Conservation (phyloP, 169 alveolate species). For the Eimeria necatrix region DNA sequence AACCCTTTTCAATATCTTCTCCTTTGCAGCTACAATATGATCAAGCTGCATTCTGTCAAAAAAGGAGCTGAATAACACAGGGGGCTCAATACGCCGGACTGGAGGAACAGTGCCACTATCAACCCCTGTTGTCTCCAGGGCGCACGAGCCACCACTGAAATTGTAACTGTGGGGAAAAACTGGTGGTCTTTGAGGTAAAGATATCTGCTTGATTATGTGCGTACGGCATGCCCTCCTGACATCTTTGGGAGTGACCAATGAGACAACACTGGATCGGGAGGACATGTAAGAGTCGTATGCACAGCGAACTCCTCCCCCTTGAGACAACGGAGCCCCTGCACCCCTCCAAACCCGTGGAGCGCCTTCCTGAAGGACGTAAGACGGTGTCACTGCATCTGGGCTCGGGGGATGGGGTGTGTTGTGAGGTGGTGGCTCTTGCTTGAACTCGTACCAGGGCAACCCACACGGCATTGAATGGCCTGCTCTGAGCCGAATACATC, state of each 20-base stretch:
- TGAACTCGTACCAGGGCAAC: conserved; percentile 42
- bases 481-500: conserved; percentile 18
- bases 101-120: conserved; percentile 43
- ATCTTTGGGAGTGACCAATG: conserved; percentile 56
- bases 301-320: conserved; percentile 21
- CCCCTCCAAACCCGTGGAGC: conserved; percentile 41
- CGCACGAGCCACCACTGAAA: not conserved
- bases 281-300: not conserved
- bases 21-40: conserved; percentile 65
- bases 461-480: conserved; percentile 58
- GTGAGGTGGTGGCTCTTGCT: conserved; percentile 60
- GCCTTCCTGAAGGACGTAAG: conserved; percentile 36
- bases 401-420: conserved; percentile 8
- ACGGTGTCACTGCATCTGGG: conserved; percentile 25
- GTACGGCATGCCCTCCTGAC: conserved; percentile 60
- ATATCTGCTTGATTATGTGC: conserved; percentile 53
- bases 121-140: not conserved
- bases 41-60: conserved; percentile 71
- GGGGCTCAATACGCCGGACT: conserved; percentile 42
- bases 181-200: conserved; percentile 47
- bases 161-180: conserved; percentile 37
- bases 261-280: conserved; percentile 39
- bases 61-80: conserved; percentile 62
- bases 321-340: conserved; percentile 5
- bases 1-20: conserved; percentile 49